Base-by-base conservation (phyloP, 2,329 filamentous ascomycete genomes). In the Ophiostoma piceae region DNA sequence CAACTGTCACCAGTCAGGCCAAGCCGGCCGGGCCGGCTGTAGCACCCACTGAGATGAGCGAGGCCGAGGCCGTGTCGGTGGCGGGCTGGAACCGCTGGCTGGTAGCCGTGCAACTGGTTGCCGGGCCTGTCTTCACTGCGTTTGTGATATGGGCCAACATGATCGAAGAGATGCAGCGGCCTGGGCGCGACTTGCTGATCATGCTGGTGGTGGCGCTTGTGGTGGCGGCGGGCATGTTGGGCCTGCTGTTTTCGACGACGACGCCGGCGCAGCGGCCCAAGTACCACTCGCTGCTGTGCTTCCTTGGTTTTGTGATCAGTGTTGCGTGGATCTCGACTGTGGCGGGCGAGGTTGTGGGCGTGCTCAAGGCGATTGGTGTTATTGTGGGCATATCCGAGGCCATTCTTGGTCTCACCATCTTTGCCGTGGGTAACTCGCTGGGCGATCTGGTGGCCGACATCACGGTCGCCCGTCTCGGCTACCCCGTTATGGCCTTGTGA, bases 261-360 rank as follows among this genome's bases (percentile, higher is more conserved):
- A 86, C 85, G 0, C 84, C 89, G 8, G 82, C 87, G 67, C 85
- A 84, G 43, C 88, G 89, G 39, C 90, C 92, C 0, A 87, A 84
- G 73, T 92, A 92, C 78, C 90, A 94, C 71, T 90, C 89, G 67
- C 76, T 94, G 32, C 84, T 98, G 65, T 96, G 93, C 77, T 92
- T 97, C 76, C 82, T 96, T 47, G 95, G 96, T 7, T 99, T 99
- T 77, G 82, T 90, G 9, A 96, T 98, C 71, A 89, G 91, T 72
- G 95, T 98, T 70, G 91, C 92, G 32, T 99, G 96, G 95, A 97
- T 98, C 75, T 95, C 92, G 54, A 95, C 92, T 1, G 93, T 99
- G 74, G 94, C 95, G 1, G 92, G 92, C 47, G 94, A 99, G 81
- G 95, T 99, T 5, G 95, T 99, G 5, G 94, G 92, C 41, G 91